Base-by-base conservation (phyloP, 331 rosid species). In the Stylosanthes scabra region DNA sequence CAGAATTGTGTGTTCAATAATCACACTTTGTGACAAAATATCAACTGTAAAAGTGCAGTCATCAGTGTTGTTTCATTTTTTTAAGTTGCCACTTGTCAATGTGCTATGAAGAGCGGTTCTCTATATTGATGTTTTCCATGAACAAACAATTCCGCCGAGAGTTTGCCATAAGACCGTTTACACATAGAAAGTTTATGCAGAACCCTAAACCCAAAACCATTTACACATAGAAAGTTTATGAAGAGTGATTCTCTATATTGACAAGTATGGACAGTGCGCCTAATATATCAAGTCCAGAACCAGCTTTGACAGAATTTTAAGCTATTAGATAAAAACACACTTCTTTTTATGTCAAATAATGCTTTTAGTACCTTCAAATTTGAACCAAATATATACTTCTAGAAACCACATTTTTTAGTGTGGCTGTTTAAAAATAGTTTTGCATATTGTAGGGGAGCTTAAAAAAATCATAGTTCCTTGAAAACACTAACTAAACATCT, bases 301-400 rank as follows among this genome's bases (percentile, higher is more conserved):
- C 11, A 44, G 10, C 49, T 44, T 11, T 44, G 8, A 9, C 2
- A 44, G 8, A 44, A 44, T 2, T 11, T 44, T 3, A 44, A 44
- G 11, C 49, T 44, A 44, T 44, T 44, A 44, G 11, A 5, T 9
- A 44, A 9, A 44, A 11, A 44, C 49, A 44, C 25, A 20, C 25
- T 20, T 20, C 25, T 20, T 20, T 31, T 31, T 31, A 2, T 31
- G 37, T 46, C 46, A 3, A 46, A 46, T n/a, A 9, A 41, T 41
- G 64, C 2, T 20, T 41, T 56, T 46, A 45, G 11, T 45, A 3
- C 67, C 49, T 46, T 59, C 40, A 11, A 60, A 45, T 28, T 59
- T 59, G 25, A n/a, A 71, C 65, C 40, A 2, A 52, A 52, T 56
- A 70, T 57, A 25, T 39, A 42, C 57, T 27, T 29, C 14, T 59